These are phyloP conservation scores for Pholiota molesta DNA, from an alignment of 768 basidiomycete species.

Conservation along the genomic window DNA sequence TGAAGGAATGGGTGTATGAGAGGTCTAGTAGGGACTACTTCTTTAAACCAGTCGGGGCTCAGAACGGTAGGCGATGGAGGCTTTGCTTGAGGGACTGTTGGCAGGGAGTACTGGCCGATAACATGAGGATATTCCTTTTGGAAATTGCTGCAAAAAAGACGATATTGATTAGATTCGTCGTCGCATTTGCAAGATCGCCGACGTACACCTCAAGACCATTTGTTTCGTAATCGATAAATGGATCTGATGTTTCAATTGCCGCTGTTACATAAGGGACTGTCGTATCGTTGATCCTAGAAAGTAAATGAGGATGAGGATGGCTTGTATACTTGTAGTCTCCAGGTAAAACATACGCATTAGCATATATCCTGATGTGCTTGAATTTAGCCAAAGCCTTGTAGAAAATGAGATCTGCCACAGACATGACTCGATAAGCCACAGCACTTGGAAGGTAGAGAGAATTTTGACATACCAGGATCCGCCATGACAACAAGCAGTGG, in stretches of 20 bases:
- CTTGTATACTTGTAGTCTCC: neutral
- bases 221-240: conserved; percentile 55
- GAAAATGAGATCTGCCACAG: conserved; percentile 64
- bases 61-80: conserved; percentile 41
- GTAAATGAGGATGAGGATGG: neutral
- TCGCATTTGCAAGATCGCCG: neutral
- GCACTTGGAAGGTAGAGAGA: neutral
- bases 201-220: conserved; percentile 42
- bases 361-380: conserved; percentile 73
- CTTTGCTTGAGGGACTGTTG: conserved; percentile 43
- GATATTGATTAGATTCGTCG: neutral
- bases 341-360: conserved; percentile 65
- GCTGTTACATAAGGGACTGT: conserved; percentile 87
- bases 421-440: neutral
- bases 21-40: conserved; percentile 39
- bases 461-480: conserved; percentile 63
- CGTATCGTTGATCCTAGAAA: conserved; percentile 61
- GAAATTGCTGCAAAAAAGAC: conserved; percentile 45
- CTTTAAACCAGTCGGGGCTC: conserved; percentile 48
- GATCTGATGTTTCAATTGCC: conserved; percentile 69
- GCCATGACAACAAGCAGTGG: conserved; percentile 78
- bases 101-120: conserved; percentile 53
- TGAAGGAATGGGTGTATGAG: conserved; percentile 63
- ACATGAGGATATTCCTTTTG: conserved; percentile 59
- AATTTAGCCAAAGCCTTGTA: conserved; percentile 73